These are phyloP conservation scores for Fusarium sarcochroum DNA, from an alignment of 2,329 filamentous ascomycete species.

Conservation along the genomic window DNA sequence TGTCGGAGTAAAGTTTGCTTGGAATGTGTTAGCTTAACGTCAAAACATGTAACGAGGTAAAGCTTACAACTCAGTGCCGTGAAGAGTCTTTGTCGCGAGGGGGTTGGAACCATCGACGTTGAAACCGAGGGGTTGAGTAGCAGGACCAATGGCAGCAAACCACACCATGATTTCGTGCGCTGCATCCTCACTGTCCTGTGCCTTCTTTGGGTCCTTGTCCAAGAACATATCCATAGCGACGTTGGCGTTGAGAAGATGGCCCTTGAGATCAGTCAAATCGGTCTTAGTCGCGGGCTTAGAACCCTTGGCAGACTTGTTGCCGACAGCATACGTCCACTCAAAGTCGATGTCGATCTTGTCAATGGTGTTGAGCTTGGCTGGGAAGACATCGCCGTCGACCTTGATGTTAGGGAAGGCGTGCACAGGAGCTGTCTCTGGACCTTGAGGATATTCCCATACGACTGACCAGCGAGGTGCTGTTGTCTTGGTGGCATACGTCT, in stretches of 20 bases:
- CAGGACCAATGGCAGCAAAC: conserved; percentile 63
- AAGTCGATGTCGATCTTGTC: conserved; percentile 60
- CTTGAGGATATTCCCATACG: conserved; percentile 67
- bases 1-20: conserved; percentile 59
- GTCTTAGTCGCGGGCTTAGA: conserved; percentile 56
- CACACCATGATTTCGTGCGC: conserved; percentile 70
- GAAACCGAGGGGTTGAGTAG: conserved; percentile 64
- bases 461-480: conserved; percentile 65
- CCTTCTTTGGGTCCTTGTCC: conserved; percentile 58
- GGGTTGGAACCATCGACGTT: conserved; percentile 45
- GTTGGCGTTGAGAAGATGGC: conserved; percentile 64
- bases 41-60: background rate
- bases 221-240: conserved; percentile 73
- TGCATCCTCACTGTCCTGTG: conserved; percentile 59
- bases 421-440: conserved; percentile 60
- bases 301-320: conserved; percentile 59
- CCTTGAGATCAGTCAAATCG: conserved; percentile 52
- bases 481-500: conserved; percentile 62
- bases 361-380: conserved; percentile 57
- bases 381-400: conserved; percentile 60
- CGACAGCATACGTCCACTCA: conserved; percentile 64
- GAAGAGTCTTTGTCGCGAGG: conserved; percentile 54
- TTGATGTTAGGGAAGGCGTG: conserved; percentile 69
- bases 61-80: conserved; percentile 60
- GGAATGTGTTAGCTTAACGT: conserved; percentile 12